These are phyloP conservation scores for Venturia asperata DNA, from an alignment of 2,329 filamentous ascomycete species.

Conservation along the genomic window DNA sequence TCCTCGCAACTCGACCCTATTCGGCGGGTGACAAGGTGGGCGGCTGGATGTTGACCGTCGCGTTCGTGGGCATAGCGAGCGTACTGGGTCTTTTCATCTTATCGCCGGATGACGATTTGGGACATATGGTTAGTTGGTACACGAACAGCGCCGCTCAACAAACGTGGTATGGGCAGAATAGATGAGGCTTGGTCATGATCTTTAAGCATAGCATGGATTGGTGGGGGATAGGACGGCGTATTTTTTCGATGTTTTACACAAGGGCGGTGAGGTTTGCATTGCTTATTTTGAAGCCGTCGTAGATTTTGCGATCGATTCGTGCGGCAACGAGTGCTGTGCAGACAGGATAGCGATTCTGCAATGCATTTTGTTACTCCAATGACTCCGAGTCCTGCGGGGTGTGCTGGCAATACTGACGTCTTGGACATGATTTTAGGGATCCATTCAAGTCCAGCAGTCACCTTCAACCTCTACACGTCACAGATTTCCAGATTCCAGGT, in stretches of 20 bases:
- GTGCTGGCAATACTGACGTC: too few relatives aligned
- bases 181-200: slow-evolving; percentile 1
- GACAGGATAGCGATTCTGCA: not conserved
- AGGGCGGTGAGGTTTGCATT: not conserved
- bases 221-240: not conserved
- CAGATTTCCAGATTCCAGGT: too few relatives aligned
- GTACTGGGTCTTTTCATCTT: not conserved
- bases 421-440: too few relatives aligned
- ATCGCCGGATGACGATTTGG: slow-evolving; percentile 8
- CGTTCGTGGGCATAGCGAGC: not conserved
- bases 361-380: not conserved
- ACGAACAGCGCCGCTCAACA: not conserved
- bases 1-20: slow-evolving; percentile 9
- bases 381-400: not conserved
- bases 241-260: not conserved
- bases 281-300: not conserved
- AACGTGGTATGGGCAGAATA: not conserved
- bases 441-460: too few relatives aligned
- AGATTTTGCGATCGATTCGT: not conserved
- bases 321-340: not conserved
- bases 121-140: slow-evolving; percentile 2
- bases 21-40: slow-evolving; percentile 16
- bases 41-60: slow-evolving; percentile 12
- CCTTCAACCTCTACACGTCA: too few relatives aligned
- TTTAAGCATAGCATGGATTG: not conserved